Percentiles rank a stretch among this genome's conserved stretches.
Evolutionary conservation across 495 filamentous ascomycete genomes (phyloP).

Genomic region (Daldinia childiae): DNA sequence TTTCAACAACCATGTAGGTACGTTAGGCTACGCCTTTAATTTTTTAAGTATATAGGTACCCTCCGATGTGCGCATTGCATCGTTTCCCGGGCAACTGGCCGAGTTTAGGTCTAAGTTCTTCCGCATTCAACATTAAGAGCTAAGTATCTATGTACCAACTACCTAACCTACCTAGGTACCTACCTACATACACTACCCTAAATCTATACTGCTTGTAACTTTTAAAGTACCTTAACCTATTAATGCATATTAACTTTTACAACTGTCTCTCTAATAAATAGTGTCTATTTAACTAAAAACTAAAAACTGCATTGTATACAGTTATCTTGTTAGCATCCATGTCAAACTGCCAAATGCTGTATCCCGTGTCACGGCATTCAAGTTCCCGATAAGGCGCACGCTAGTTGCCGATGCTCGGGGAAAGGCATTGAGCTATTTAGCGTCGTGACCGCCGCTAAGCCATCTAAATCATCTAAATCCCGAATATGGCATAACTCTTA

Average conservation of each 20-base stretch:
- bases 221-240: no score
- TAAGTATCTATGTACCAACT: no score
- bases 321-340: not conserved
- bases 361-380: not conserved
- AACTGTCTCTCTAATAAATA: no score
- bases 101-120: not conserved
- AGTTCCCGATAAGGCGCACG: not conserved
- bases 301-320: not conserved
- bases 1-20: no score
- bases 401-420: conserved; percentile 1
- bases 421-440: not conserved
- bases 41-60: no score
- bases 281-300: not conserved
- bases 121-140: not conserved
- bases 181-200: no score
- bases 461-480: conserved; percentile 1
- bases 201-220: no score
- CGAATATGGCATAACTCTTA: not conserved
- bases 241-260: no score
- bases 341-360: not conserved
- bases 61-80: not conserved
- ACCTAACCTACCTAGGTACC: no score
- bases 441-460: not conserved
- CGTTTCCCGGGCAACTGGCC: not conserved
- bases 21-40: no score